Base-by-base conservation (phyloP, 2,329 filamentous ascomycete genomes). In the Cryphonectria nitschkei region DNA sequence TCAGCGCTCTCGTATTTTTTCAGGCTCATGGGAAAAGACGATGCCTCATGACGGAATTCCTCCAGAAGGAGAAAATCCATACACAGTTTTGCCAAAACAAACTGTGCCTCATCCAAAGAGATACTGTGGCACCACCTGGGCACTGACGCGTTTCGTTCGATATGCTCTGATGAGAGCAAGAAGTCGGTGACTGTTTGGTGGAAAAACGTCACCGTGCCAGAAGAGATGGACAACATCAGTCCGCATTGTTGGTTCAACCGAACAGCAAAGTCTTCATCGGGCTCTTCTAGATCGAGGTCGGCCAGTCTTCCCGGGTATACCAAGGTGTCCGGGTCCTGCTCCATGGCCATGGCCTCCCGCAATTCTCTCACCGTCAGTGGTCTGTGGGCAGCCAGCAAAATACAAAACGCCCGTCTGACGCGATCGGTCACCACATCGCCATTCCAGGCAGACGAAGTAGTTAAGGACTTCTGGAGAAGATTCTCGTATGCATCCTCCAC, bases 141-240 rank as follows among this genome's bases (percentile, higher is more conserved):
- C 22, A 8, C 26, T 22, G 37, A 22, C 16, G 34, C 1, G 1
- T n/a, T 22, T 2, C 37, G 32, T 14, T 26, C 22, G 46, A 50
- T 29, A 39, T 61, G 58, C 6, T 22, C 19, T 22, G 58, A 61
- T 19, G 19, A 32, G 32, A 61, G 37, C 58, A 61, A 39, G 58
- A 61, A 61, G 16, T 61, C 32, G 22, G 39, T 61, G 58, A 61
- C 58, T 39, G 58, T 61, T n/a, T 61, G 58, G 58, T 61, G 58
- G 58, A 61, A 37, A 19, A 61, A 61, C 2, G 58, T 61, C 58
- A 61, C 58, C 32, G 58, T 61, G 19, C 32, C 58, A 34, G 58
- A 37, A 39, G 58, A 34, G 37, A 61, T 37, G 58, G 58, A 61
- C 29, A 61, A 7, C 58, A 61, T 61, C 58, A 61, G 16, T 3